A percentile compares a stretch with the other conserved stretches of the same genome.
These are phyloP conservation scores for Bretschneidera sinensis DNA, from an alignment of 345 rosid species.

Conservation along the genomic window DNA sequence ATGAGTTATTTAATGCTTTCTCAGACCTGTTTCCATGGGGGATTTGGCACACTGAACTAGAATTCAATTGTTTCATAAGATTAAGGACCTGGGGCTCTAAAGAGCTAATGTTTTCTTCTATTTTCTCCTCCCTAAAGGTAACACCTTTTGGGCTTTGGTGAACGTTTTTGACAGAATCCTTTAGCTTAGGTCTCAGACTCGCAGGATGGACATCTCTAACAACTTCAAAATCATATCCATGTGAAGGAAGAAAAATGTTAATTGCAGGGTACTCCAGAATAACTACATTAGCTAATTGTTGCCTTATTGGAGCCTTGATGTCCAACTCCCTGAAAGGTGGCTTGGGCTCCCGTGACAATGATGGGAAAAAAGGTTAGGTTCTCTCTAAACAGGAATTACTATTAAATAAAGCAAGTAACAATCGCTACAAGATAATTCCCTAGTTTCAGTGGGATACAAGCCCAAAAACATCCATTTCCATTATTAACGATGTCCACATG, in stretches of 20 bases:
- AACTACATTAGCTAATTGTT: slow-evolving; percentile 50
- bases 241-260: slow-evolving; percentile 77
- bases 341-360: slow-evolving; percentile 49
- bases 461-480: no score
- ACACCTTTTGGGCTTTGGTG: slow-evolving; percentile 33
- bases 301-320: slow-evolving; percentile 50
- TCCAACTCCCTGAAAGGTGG: slow-evolving; percentile 64
- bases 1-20: slow-evolving; percentile 12
- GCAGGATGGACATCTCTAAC: slow-evolving; percentile 25
- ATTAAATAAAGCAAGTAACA: no score
- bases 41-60: slow-evolving; percentile 22
- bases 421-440: no score
- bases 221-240: slow-evolving; percentile 54
- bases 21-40: slow-evolving; percentile 14
- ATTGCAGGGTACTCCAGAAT: slow-evolving; percentile 84
- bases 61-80: slow-evolving; percentile 24
- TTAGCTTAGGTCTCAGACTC: slow-evolving; percentile 19
- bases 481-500: no score
- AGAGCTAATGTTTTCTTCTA: slow-evolving; percentile 42
- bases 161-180: slow-evolving; percentile 25
- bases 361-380: slow-evolving; percentile 2
- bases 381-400: not conserved
- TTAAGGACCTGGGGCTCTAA: slow-evolving; percentile 45
- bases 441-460: no score
- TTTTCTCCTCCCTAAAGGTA: slow-evolving; percentile 62